phyloP scores from a whole-genome alignment of 805 yeast species.

The Debaryomyces tyrocola region DNA sequence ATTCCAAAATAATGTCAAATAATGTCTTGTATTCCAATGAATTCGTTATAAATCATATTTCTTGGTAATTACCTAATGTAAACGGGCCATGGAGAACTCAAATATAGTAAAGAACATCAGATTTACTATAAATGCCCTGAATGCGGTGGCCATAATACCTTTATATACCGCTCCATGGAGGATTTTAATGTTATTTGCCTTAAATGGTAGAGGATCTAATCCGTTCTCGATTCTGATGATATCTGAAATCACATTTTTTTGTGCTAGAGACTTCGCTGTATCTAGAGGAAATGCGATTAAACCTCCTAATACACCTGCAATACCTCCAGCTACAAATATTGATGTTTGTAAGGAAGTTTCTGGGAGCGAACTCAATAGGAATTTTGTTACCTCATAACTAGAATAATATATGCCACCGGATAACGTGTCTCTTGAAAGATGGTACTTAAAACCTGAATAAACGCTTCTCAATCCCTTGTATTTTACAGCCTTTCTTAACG shows the following conservation, averaged over 20 bases:
- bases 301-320: constrained; percentile 71
- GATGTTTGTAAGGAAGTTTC: constrained; percentile 17
- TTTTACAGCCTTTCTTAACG: constrained; percentile 39
- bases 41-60: too few species aligned
- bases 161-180: constrained; percentile 38
- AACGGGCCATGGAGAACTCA: too few species aligned
- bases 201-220: constrained; percentile 24
- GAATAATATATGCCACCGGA: constrained; percentile 69
- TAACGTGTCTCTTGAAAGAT: constrained; percentile 58
- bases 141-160: constrained; percentile 66
- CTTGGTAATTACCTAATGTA: too few species aligned
- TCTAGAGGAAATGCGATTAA: constrained; percentile 68
- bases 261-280: constrained; percentile 66
- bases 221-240: constrained; percentile 48
- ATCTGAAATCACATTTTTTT: constrained; percentile 62
- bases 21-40: too few species aligned
- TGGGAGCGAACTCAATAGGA: constrained; percentile 24
- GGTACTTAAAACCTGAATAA: constrained; percentile 65
- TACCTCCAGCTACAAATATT: constrained; percentile 57
- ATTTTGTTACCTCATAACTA: constrained; percentile 64
- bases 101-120: constrained; percentile 60
- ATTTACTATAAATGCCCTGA: constrained; percentile 63
- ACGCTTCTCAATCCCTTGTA: constrained; percentile 57
- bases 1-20: too few species aligned
- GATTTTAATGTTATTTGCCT: constrained; percentile 29